Percentiles rank a stretch among this genome's conserved stretches.
Conservation (phyloP, 2,329 filamentous ascomycete genomes). For the Fusarium sp. region DNA sequence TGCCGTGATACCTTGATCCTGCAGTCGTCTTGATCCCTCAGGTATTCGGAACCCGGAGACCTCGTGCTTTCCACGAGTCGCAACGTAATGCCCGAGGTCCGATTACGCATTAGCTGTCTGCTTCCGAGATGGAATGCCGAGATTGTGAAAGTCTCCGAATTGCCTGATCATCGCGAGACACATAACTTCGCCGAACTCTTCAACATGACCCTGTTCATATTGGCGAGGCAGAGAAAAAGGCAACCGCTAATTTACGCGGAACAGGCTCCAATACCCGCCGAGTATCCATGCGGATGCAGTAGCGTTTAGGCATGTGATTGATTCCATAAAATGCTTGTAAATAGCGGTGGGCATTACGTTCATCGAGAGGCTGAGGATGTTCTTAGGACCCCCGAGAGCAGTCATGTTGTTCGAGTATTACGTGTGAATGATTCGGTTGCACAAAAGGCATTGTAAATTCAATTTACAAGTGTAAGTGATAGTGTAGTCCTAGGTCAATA, state of each 20-base stretch:
- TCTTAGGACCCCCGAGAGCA: background rate
- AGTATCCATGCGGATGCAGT: background rate
- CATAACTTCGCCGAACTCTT: background rate
- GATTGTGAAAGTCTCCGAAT: background rate
- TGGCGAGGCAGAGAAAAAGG: background rate
- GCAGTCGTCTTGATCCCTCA: background rate
- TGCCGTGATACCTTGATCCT: background rate
- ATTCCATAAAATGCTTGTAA: background rate
- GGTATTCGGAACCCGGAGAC: background rate
- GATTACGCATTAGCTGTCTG: background rate
- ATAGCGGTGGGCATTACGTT: background rate
- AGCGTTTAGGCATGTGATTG: background rate
- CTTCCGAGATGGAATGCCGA: background rate
- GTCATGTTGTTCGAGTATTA: background rate
- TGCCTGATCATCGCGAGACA: background rate
- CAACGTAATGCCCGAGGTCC: background rate
- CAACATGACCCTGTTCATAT: too few relatives aligned
- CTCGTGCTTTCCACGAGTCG: background rate
- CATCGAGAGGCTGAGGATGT: background rate
- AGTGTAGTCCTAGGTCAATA: background rate
- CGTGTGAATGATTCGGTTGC: background rate
- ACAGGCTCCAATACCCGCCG: background rate
- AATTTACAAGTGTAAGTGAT: background rate
- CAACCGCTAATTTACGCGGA: background rate
- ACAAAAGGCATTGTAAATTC: background rate